These are phyloP conservation scores for Chlorella ohadii DNA, from an alignment of 139 green algal species.

Conservation along the genomic window DNA sequence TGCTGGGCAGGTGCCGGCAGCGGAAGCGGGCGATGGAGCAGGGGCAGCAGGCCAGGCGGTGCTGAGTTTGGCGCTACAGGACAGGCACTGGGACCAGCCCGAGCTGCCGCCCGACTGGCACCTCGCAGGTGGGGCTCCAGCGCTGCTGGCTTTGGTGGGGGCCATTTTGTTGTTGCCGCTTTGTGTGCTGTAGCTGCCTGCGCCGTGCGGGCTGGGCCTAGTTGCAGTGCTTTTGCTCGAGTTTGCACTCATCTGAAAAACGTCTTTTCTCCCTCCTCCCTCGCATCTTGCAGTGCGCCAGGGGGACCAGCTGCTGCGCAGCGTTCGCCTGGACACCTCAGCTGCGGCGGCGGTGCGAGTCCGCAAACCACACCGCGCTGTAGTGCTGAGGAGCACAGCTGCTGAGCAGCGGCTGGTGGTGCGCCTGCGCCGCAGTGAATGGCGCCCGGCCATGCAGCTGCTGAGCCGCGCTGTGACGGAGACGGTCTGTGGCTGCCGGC, in stretches of 20 bases:
- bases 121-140: not conserved
- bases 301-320: not conserved
- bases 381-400: not conserved
- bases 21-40: not conserved
- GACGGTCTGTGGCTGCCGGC: not conserved
- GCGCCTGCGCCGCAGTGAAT: not conserved
- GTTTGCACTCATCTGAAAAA: not conserved
- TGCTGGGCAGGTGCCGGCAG: not conserved
- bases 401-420: not conserved
- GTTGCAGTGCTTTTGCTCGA: no score
- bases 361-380: not conserved
- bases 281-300: not conserved
- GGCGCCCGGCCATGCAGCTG: not conserved
- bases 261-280: not conserved
- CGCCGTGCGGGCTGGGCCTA: no score
- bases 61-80: not conserved
- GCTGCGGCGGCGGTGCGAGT: not conserved
- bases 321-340: not conserved
- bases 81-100: not conserved
- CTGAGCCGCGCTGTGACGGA: not conserved
- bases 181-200: no score
- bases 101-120: not conserved
- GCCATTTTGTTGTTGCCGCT: no score
- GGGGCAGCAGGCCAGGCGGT: not conserved
- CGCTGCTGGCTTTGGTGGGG: not conserved